Evolutionary conservation across 495 filamentous ascomycete genomes (phyloP).

Genomic region (Gamarada debralockiae): DNA sequence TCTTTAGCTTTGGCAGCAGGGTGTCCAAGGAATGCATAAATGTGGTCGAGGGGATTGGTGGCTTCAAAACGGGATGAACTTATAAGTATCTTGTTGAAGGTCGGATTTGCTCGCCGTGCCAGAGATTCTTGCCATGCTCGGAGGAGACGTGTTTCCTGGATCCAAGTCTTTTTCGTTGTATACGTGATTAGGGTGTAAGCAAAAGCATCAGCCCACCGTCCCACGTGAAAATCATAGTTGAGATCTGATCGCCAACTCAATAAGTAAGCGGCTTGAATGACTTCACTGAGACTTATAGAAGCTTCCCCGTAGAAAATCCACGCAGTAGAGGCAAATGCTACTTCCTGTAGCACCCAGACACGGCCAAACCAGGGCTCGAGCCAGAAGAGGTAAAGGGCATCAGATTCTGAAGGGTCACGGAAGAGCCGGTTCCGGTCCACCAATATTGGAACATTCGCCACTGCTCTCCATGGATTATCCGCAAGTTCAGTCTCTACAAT

Average conservation of each 20-base stretch:
- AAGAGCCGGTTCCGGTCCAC: not conserved
- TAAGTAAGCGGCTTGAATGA: constrained; percentile 1
- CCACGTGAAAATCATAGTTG: not conserved
- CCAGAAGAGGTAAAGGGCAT: not conserved
- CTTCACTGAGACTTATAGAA: constrained; percentile 1
- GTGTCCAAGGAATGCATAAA: constrained; percentile 12
- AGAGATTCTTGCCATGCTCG: not conserved
- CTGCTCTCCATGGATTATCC: not conserved
- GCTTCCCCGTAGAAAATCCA: constrained; percentile 3
- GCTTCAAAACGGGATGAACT: not conserved
- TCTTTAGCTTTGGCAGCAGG: not conserved
- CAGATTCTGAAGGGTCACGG: too few relatives aligned
- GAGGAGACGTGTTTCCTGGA: not conserved
- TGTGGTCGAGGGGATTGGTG: constrained; percentile 3
- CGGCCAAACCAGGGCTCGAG: constrained; percentile 6
- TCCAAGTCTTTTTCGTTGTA: not conserved
- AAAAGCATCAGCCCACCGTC: not conserved
- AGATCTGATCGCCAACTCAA: not conserved
- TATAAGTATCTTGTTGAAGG: not conserved
- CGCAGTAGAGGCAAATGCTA: not conserved
- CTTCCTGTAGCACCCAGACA: constrained; percentile 15
- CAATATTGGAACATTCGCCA: not conserved
- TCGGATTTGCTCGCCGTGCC: not conserved
- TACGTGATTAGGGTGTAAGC: not conserved
- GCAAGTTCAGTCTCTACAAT: not conserved